A percentile compares a stretch with the other conserved stretches of the same genome.
phyloP scores from a whole-genome alignment of 768 basidiomycete genomes.

The Hydnum rufescens region DNA sequence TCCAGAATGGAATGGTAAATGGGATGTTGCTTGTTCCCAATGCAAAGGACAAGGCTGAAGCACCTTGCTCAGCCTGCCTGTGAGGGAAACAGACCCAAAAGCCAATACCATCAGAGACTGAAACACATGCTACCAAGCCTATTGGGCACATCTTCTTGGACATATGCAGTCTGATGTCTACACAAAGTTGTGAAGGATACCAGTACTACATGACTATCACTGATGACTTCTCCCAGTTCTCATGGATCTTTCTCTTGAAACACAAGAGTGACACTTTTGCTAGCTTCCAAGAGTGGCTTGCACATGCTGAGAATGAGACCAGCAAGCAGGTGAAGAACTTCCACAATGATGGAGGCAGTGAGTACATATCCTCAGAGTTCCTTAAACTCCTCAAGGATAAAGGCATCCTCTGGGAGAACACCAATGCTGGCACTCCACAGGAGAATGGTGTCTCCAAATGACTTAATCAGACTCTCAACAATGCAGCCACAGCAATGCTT shows the following conservation, averaged over 20 bases:
- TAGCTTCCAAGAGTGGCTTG: slow-evolving; percentile 3
- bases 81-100: slow-evolving; percentile 5
- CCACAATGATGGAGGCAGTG: slow-evolving; percentile 8
- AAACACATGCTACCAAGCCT: neutral
- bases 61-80: slow-evolving; percentile 6
- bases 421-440: slow-evolving; percentile 7
- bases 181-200: neutral
- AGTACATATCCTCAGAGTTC: slow-evolving; percentile 8
- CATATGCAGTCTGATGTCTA: slow-evolving; percentile 4
- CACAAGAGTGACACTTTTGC: slow-evolving; percentile 7
- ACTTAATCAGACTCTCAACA: slow-evolving; percentile 4
- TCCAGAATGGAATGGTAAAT: neutral
- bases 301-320: slow-evolving; percentile 4
- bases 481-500: neutral
- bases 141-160: slow-evolving; percentile 7
- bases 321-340: slow-evolving; percentile 1
- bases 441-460: slow-evolving; percentile 8
- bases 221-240: slow-evolving; percentile 1
- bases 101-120: slow-evolving; percentile 1
- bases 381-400: neutral
- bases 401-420: slow-evolving; percentile 8
- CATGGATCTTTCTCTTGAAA: neutral
- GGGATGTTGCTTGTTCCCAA: neutral
- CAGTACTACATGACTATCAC: slow-evolving; percentile 8
- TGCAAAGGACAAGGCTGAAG: neutral